Conservation (phyloP, 2,329 filamentous ascomycete genomes). For the Colletotrichum lentis region DNA sequence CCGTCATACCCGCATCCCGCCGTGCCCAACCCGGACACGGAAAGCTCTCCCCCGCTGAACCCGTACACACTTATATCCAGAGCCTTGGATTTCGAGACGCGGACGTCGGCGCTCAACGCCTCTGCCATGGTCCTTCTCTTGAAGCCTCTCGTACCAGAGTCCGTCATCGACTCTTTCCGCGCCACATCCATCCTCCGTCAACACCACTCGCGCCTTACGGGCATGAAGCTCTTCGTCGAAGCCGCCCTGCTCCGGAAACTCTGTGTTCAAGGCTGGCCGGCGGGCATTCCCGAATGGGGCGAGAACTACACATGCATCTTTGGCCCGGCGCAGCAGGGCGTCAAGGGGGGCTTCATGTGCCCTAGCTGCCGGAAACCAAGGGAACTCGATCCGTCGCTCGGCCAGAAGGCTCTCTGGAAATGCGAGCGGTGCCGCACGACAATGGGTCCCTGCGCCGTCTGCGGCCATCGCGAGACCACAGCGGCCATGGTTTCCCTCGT, state of each 20-base stretch:
- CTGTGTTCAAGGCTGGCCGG: conserved; percentile 65
- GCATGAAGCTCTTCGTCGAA: conserved; percentile 67
- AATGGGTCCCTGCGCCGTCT: conserved; percentile 67
- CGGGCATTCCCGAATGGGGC: conserved; percentile 60
- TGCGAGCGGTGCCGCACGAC: conserved; percentile 64
- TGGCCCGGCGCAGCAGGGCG: conserved; percentile 61
- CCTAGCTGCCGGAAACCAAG: conserved; percentile 64
- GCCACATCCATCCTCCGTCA: conserved; percentile 66
- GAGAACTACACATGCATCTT: conserved; percentile 65
- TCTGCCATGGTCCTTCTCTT: conserved; percentile 69
- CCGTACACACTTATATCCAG: conserved; percentile 63
- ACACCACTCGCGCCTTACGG: conserved; percentile 67
- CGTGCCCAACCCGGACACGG: conserved; percentile 28
- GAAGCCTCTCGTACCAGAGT: conserved; percentile 63
- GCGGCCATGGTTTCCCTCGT: conserved; percentile 46
- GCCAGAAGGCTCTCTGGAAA: conserved; percentile 60
- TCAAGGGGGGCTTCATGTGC: conserved; percentile 64
- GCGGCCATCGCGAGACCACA: conserved; percentile 60
- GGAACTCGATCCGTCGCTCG: conserved; percentile 58
- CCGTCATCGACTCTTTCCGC: conserved; percentile 63
- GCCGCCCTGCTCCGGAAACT: conserved; percentile 69
- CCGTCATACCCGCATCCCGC: conserved; percentile 62
- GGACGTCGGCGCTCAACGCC: conserved; percentile 65
- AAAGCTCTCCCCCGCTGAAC: conserved; percentile 55
- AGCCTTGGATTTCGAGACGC: conserved; percentile 64